A percentile compares a stretch with the other conserved stretches of the same genome.
Evolutionary conservation across 371 early-diverging fungal species (phyloP).

Genomic region (Apophysomyces variabilis): DNA sequence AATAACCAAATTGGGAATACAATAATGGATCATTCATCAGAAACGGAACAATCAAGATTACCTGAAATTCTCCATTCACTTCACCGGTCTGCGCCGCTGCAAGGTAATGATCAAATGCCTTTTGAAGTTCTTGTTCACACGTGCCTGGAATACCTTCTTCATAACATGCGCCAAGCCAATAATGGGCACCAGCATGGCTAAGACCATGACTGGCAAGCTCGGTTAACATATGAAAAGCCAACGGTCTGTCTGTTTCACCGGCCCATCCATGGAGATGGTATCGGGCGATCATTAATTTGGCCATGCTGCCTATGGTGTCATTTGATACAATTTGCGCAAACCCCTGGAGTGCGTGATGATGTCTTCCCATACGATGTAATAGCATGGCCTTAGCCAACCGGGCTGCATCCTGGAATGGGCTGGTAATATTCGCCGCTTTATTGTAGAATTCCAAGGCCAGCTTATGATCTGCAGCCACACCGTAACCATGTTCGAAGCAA

Average conservation of each 20-base stretch:
- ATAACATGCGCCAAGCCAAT: constrained; percentile 49
- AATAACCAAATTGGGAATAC: background rate
- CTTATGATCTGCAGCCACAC: constrained; percentile 53
- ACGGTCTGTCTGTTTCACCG: constrained; percentile 25
- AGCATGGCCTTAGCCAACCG: constrained; percentile 45
- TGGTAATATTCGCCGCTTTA: constrained; percentile 52
- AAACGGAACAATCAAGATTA: constrained; percentile 13
- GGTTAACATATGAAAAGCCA: constrained; percentile 37
- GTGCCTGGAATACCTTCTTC: constrained; percentile 46
- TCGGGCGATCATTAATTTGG: constrained; percentile 44
- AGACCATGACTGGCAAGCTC: constrained; percentile 19
- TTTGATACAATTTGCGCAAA: constrained; percentile 45
- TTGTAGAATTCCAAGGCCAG: constrained; percentile 71
- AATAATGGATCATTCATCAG: background rate
- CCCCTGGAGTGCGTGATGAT: constrained; percentile 41
- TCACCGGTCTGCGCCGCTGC: constrained; percentile 37
- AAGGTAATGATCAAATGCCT: constrained; percentile 40
- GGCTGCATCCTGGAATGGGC: constrained; percentile 47
- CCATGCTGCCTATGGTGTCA: constrained; percentile 43
- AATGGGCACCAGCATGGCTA: constrained; percentile 33
- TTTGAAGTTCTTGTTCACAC: constrained; percentile 24
- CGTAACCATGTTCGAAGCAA: constrained; percentile 74
- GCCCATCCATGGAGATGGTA: constrained; percentile 44
- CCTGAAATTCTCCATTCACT: constrained; percentile 46
- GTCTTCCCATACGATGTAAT: constrained; percentile 35